Evolutionary conservation across 2,329 filamentous ascomycete species (phyloP).

Genomic region (Monosporascus cannonballus): DNA sequence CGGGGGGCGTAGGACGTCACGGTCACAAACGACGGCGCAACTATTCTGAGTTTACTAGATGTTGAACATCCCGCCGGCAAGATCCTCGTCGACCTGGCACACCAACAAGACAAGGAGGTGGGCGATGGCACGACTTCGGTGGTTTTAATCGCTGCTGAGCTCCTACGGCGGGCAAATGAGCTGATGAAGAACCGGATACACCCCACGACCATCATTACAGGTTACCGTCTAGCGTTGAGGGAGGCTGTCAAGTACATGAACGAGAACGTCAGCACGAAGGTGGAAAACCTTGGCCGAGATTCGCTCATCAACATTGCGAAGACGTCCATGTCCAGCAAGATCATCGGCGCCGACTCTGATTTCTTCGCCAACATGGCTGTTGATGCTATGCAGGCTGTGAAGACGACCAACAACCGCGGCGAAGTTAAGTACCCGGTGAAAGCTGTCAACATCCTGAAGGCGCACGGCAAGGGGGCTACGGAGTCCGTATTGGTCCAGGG

Average conservation of each 20-base stretch:
- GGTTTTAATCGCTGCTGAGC: slow-evolving; percentile 92
- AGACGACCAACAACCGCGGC: slow-evolving; percentile 82
- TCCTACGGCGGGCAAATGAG: slow-evolving; percentile 90
- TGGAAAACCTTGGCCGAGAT: slow-evolving; percentile 84
- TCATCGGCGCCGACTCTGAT: slow-evolving; percentile 90
- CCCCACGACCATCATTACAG: slow-evolving; percentile 97
- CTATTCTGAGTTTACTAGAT: slow-evolving; percentile 89
- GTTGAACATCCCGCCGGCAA: slow-evolving; percentile 98
- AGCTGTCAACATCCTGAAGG: slow-evolving; percentile 97
- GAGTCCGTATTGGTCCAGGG: slow-evolving; percentile 92
- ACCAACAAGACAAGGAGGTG: slow-evolving; percentile 98
- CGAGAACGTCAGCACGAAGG: slow-evolving; percentile 95
- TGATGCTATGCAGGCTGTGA: slow-evolving; percentile 91
- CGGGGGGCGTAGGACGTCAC: slow-evolving; percentile 69
- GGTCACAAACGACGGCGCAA: slow-evolving; percentile 97
- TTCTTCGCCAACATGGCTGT: slow-evolving; percentile 98
- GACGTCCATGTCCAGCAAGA: slow-evolving; percentile 99
- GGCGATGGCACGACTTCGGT: slow-evolving; percentile 98
- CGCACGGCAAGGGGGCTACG: slow-evolving; percentile 84
- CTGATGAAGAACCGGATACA: slow-evolving; percentile 99
- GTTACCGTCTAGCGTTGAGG: slow-evolving; percentile 88
- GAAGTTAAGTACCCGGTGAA: slow-evolving; percentile 98
- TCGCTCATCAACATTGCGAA: slow-evolving; percentile 92
- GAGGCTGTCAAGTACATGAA: slow-evolving; percentile 99
- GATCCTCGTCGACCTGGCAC: slow-evolving; percentile 94